Evolutionary conservation across 2,329 filamentous ascomycete genomes (phyloP).

Genomic region (Rutstroemia sydowiana): DNA sequence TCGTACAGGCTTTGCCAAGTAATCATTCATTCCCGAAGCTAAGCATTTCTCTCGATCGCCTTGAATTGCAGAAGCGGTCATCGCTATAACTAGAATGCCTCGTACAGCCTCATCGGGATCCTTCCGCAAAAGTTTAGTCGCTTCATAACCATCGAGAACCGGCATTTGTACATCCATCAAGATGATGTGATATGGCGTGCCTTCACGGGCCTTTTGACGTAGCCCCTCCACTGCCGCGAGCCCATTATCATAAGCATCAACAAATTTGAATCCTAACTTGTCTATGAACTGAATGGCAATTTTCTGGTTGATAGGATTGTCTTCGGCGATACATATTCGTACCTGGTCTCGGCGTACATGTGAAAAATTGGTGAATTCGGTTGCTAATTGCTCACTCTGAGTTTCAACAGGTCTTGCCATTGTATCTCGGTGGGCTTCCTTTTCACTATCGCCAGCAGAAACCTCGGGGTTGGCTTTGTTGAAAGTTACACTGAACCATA

Average conservation of each 20-base stretch:
- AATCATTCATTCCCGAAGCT: conserved; percentile 97
- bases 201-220: conserved; percentile 64
- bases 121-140: conserved; percentile 72
- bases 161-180: conserved; percentile 98
- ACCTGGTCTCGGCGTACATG: conserved; percentile 69
- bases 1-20: conserved; percentile 90
- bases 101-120: conserved; percentile 71
- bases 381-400: conserved; percentile 32
- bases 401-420: conserved; percentile 37
- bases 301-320: conserved; percentile 90
- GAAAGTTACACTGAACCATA: conserved; percentile 78
- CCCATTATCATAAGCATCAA: conserved; percentile 86
- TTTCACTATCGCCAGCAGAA: conserved; percentile 47
- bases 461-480: conserved; percentile 65
- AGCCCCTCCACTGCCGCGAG: conserved; percentile 81
- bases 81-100: conserved; percentile 86
- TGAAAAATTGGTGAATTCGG: conserved; percentile 57
- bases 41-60: conserved; percentile 92
- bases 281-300: conserved; percentile 89
- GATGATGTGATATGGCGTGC: conserved; percentile 77
- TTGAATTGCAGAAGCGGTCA: conserved; percentile 93
- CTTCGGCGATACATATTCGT: conserved; percentile 87
- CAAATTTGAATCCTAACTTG: conserved; percentile 71
- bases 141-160: conserved; percentile 84
- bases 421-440: conserved; percentile 26